Conservation (phyloP, 2,329 filamentous ascomycete species). For the Mycogone perniciosa region DNA sequence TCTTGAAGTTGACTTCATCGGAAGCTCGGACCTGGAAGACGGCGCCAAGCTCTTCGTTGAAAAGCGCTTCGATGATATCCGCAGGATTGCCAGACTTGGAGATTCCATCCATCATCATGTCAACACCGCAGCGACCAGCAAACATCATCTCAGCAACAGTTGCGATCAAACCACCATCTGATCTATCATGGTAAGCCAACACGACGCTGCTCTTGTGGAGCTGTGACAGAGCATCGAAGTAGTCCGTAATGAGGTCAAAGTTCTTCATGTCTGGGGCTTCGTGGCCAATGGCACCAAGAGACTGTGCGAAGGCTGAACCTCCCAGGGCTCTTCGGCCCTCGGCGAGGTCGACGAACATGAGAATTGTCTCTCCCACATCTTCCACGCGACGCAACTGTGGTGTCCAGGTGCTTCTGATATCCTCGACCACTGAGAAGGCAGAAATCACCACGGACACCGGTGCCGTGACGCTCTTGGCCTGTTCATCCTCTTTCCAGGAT, state of each 20-base stretch:
- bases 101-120: slow-evolving; percentile 74
- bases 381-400: slow-evolving; percentile 76
- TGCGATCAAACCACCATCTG: slow-evolving; percentile 86
- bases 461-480: slow-evolving; percentile 79
- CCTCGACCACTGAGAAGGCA: slow-evolving; percentile 77
- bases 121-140: slow-evolving; percentile 81
- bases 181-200: slow-evolving; percentile 90
- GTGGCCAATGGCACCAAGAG: slow-evolving; percentile 78
- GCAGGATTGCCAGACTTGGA: slow-evolving; percentile 55
- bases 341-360: slow-evolving; percentile 89
- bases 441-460: slow-evolving; percentile 89
- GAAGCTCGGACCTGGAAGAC: slow-evolving; percentile 89
- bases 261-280: slow-evolving; percentile 83
- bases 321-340: slow-evolving; percentile 75
- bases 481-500: slow-evolving; percentile 72
- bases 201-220: slow-evolving; percentile 58
- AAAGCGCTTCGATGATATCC: slow-evolving; percentile 68
- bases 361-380: slow-evolving; percentile 80
- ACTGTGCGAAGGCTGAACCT: slow-evolving; percentile 85
- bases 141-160: slow-evolving; percentile 98
- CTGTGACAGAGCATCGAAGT: slow-evolving; percentile 75
- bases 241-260: slow-evolving; percentile 74
- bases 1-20: slow-evolving; percentile 78
- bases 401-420: slow-evolving; percentile 87
- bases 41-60: slow-evolving; percentile 94